Base-by-base conservation (phyloP, 495 filamentous ascomycete genomes). In the Annulohypoxylon bovei region DNA sequence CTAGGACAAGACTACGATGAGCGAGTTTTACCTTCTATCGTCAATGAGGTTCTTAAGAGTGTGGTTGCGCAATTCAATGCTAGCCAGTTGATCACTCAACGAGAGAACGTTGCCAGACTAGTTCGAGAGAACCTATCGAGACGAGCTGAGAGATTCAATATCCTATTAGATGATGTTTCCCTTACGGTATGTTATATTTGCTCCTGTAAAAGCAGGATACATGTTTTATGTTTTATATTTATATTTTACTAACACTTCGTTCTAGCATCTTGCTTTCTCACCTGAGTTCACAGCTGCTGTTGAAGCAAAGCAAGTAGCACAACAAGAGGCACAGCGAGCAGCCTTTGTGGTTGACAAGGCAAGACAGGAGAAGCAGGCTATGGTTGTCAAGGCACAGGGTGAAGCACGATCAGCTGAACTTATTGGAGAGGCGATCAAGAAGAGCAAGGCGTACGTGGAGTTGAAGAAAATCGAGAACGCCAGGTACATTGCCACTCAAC, bases 31-130 rank as follows among this genome's bases (percentile, higher is more conserved):
- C 95, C 95, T 20, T 98, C 94, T 11, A 99, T 99, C 67, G 95
- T 99, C 66, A 99, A 99, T 78, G 95, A 98, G 82, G 95, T 99
- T 3, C 81, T 99, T 76, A 99, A 99, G 89, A 97, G 93, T 70
- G 95, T 98, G 40, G 96, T 98, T 64, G 95, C 95, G 27, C 95
- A 99, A 82, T 99, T 99, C 88, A 99, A 99, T 75, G 95, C 95
- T 67, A 95, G 92, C 77, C 95, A 99, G 82, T 83, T 99, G 76
- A 99, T 99, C 76, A 99, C 95, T 6, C 95, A 99, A 83, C 89
- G 95, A 88, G 95, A 99, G 85, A 97, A 92, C 77, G 95, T 99
- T 64, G 92, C 91, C 59, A 87, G 88, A 77, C 83, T 99, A 63
- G 96, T 99, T 57, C 87, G 95, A 62, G 95, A 99, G 65, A 98